Evolutionary conservation across 2,329 filamentous ascomycete species (phyloP).

Genomic region (Exophiala mesophila): DNA sequence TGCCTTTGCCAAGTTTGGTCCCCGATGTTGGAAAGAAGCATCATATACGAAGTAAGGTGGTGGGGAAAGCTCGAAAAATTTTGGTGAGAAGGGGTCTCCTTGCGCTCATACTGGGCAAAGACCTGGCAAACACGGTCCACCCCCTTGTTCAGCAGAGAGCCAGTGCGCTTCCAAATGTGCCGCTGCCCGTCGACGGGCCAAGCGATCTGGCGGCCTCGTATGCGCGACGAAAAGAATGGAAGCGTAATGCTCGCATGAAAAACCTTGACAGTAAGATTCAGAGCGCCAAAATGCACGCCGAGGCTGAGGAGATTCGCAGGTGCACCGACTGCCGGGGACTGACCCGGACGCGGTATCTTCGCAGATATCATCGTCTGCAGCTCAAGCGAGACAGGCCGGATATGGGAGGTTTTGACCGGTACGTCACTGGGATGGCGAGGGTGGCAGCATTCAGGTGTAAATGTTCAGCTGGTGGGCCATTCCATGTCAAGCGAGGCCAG

Average conservation of each 20-base stretch:
- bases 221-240: slow-evolving; percentile 8
- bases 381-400: slow-evolving; percentile 15
- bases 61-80: slow-evolving; percentile 11
- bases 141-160: slow-evolving; percentile 12
- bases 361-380: slow-evolving; percentile 9
- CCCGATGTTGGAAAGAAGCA: neutral
- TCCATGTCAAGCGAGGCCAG: neutral
- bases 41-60: slow-evolving; percentile 11
- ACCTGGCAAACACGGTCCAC: slow-evolving; percentile 16
- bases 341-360: slow-evolving; percentile 7
- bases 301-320: slow-evolving; percentile 10
- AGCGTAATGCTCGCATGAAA: slow-evolving; percentile 4
- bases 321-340: slow-evolving; percentile 11
- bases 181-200: slow-evolving; percentile 12
- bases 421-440: slow-evolving; percentile 5
- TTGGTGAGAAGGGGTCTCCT: slow-evolving; percentile 18
- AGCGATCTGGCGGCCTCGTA: slow-evolving; percentile 7
- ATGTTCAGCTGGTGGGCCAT: slow-evolving; percentile 2
- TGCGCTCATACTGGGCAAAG: slow-evolving; percentile 16
- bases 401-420: slow-evolving; percentile 8
- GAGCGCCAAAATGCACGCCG: slow-evolving; percentile 10
- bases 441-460: slow-evolving; percentile 11
- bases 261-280: slow-evolving; percentile 9
- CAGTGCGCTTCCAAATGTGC: neutral
- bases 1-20: neutral